phyloP scores from a whole-genome alignment of 2,329 filamentous ascomycete genomes.

The Monosporascus sp. region DNA sequence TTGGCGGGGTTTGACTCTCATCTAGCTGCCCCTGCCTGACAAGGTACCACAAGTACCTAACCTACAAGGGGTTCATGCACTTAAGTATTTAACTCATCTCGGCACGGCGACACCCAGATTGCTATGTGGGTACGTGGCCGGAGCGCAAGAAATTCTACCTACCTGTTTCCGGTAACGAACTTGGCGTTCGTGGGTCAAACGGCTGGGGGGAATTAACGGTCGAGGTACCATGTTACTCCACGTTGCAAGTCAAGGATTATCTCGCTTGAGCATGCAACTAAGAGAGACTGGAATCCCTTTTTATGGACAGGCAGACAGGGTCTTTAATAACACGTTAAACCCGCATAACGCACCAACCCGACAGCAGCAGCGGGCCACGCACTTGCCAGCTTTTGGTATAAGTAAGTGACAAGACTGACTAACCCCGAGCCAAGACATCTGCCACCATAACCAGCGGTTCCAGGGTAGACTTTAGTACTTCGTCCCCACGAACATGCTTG shows the following conservation, averaged over 20 bases:
- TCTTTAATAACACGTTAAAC: neutral
- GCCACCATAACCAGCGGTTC: neutral
- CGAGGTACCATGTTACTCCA: neutral
- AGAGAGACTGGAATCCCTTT: neutral
- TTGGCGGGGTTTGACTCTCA: neutral
- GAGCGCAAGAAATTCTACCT: too few species aligned
- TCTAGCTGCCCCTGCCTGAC: neutral
- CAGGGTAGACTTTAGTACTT: neutral
- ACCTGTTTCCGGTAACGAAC: neutral
- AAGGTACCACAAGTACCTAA: neutral
- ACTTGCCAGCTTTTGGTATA: neutral
- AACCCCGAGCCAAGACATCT: neutral
- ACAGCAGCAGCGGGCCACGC: neutral
- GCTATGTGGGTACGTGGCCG: too few species aligned
- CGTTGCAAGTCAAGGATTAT: too few species aligned
- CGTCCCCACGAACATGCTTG: neutral
- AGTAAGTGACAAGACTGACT: neutral
- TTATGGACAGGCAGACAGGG: neutral
- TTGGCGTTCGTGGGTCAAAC: neutral
- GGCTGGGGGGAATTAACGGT: too few species aligned
- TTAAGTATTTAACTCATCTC: too few species aligned
- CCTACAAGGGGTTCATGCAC: too few species aligned
- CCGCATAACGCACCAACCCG: neutral
- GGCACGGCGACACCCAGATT: too few species aligned
- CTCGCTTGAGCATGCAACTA: neutral